Evolutionary conservation across 768 basidiomycete species (phyloP), one percentile per base, ranked within the genome.

Genomic region (Boletus tomentosulus): DNA sequence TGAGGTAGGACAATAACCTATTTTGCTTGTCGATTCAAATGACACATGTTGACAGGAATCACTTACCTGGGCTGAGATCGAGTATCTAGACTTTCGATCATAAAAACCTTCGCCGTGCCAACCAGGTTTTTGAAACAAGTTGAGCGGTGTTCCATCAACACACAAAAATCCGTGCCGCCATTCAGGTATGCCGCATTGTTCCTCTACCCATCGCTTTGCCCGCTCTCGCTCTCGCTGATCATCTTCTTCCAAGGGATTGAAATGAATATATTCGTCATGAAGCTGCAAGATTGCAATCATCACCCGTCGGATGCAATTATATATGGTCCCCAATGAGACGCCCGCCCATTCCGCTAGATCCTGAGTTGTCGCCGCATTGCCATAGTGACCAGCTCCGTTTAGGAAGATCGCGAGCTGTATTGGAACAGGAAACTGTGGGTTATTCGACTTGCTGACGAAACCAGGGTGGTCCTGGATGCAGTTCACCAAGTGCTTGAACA

Each of bases 401-500:
- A 33, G 3, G 3, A 31, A 46, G 7, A 46, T 27, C 1, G 25
- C 25, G 4, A 43, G 25, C 37, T 38, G 37, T 16, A 38, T 38
- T 19, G n/a, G 4, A n/a, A 38, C 7, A 7, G 16, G n/a, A 38
- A 38, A 15, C 6, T 38, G 37, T n/a, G 5, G 15, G 37, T 38
- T 3, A n/a, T 38, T 38, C 3, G 16, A 38, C 19, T 19, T 5
- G 15, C 16, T 16, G 35, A 37, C 3, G n/a, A 19, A 38, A 5
- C n/a, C 8, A 4, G 13, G 34, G 24, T 16, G 3, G 41, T 25
- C 9, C 5, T 30, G 34, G 10, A 51, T 51, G 6, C 34, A 19
- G 8, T 42, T 28, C 1, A 68, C 19, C 1, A 64, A 61, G 6
- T 12, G 39, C 34, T 70, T 63, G 31, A 71, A 73, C 7, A 60